Base-by-base conservation (phyloP, 495 filamentous ascomycete species). In the Jackrogersella multiformis region DNA sequence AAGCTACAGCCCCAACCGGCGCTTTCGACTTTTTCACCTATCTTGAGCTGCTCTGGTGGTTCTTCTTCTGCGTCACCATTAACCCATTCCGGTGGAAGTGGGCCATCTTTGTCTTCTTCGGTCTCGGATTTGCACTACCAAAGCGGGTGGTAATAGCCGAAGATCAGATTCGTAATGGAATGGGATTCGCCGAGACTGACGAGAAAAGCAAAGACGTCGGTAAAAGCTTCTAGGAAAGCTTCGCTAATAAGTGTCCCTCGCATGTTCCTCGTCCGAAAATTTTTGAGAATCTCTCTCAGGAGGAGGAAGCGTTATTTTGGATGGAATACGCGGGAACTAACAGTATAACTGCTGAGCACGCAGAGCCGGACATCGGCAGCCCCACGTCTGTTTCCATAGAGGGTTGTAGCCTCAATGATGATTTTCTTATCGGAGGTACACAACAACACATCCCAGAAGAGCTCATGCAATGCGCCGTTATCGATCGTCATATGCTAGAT, bases 11-110 rank as follows among this genome's bases (percentile, higher is more conserved):
- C 0, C 91, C 92, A 0, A 89, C 88, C 0, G 85, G 83, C 1
- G 89, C 90, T 0, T 93, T 94, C 71, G 90, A 94, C 69, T 94
- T 96, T 80, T 94, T 95, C 74, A 95, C 92, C 0, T 95, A 96
- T 69, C 81, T 88, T 1, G 92, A 96, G 74, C 78, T 96, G 49
- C 69, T 92, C 9, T 95, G 91, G 80, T 96, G 92, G 92, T 94
- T 93, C 68, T 77, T 87, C 0, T 95, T 94, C 72, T 88, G 87
- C 44, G 83, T 94, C 38, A 78, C 84, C 1, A 83, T 95, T 69
- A 95, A 94, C 71, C 92, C 92, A 0, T 95, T 95, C 76, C 82
- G 91, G 46, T 96, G 92, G 92, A 89, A 89, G 76, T 89, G 87
- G 87, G 86, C 83, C 0, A 76, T 88, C 0, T 96, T 95, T 66